A percentile compares a stretch with the other conserved stretches of the same genome.
phyloP scores from a whole-genome alignment of 805 yeast genomes.

The Nakazawaea ishiwadae region DNA sequence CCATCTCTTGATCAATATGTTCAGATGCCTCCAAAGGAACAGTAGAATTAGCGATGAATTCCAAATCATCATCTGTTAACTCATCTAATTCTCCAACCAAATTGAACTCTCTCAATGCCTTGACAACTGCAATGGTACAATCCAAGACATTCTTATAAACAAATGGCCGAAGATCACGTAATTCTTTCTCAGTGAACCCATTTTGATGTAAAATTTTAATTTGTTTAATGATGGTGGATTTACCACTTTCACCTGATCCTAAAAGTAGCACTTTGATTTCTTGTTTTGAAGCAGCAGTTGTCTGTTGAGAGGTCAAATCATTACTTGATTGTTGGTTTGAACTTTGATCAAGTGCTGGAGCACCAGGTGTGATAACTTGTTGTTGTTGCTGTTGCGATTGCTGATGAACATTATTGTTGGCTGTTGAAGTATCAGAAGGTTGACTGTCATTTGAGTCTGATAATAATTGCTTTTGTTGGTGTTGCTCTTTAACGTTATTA shows the following conservation, averaged over 20 bases:
- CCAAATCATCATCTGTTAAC: conserved; percentile 32
- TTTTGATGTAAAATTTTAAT: conserved; percentile 74
- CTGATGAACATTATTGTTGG: not conserved
- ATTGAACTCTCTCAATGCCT: conserved; percentile 55
- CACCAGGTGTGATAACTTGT: no score
- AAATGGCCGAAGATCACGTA: conserved; percentile 69
- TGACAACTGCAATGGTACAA: conserved; percentile 65
- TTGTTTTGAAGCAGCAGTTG: conserved; percentile 23
- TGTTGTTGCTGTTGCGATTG: not conserved
- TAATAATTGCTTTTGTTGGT: conserved; percentile 1
- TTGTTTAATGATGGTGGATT: conserved; percentile 76
- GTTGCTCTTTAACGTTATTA: not conserved
- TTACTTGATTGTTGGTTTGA: not conserved
- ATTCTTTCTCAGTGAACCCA: conserved; percentile 68
- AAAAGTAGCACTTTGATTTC: conserved; percentile 71
- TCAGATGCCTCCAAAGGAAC: conserved; percentile 50
- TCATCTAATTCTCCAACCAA: conserved; percentile 31
- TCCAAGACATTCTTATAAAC: conserved; percentile 76
- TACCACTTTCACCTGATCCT: conserved; percentile 89
- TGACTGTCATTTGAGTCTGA: conserved; percentile 5
- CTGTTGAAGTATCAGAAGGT: conserved; percentile 7
- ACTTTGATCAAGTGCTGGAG: no score
- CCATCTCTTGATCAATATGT: conserved; percentile 45
- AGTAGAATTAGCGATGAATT: conserved; percentile 40
- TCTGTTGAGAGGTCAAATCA: not conserved